Percentiles rank a stretch among this genome's conserved stretches.
These are phyloP conservation scores for Hebeloma cylindrosporum DNA, from an alignment of 768 basidiomycete genomes.

Conservation along the genomic window DNA sequence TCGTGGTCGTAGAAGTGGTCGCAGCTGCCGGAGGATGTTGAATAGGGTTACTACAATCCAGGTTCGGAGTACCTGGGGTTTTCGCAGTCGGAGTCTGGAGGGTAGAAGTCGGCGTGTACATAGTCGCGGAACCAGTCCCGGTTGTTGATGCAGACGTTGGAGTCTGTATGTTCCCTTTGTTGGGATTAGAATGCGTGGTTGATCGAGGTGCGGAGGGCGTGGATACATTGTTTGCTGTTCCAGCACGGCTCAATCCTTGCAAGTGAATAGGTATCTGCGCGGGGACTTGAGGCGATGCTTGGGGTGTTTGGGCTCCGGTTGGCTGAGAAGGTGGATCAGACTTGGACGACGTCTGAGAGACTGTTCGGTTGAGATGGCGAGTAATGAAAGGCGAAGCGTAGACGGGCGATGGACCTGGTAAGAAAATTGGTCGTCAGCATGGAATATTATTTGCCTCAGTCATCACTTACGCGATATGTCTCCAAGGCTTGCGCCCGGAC, in stretches of 20 bases:
- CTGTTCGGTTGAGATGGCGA: constrained; percentile 64
- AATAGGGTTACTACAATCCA: not conserved
- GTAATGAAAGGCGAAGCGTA: constrained; percentile 56
- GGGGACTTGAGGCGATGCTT: constrained; percentile 6
- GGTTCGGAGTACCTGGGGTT: constrained; percentile 12
- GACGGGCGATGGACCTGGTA: constrained; percentile 47
- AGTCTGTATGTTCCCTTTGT: constrained; percentile 11
- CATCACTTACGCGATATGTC: constrained; percentile 46
- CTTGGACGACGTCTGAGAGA: constrained; percentile 62
- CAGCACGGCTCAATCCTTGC: too few species aligned
- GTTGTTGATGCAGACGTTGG: constrained; percentile 21
- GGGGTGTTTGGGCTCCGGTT: constrained; percentile 4
- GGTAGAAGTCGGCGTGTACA: constrained; percentile 26
- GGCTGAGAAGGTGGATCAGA: constrained; percentile 38
- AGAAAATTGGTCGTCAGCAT: not conserved
- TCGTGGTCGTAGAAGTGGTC: constrained; percentile 11
- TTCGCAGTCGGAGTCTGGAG: constrained; percentile 18
- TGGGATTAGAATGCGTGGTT: constrained; percentile 5
- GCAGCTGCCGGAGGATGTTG: constrained; percentile 20
- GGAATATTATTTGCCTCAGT: not conserved
- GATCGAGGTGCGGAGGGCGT: not conserved
- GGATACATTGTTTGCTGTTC: constrained; percentile 2
- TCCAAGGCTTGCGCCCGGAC: constrained; percentile 36
- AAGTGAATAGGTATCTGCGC: constrained; percentile 8
- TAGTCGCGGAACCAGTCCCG: constrained; percentile 23